Evolutionary conservation across 116 monocot species (phyloP), one percentile per base, ranked within the genome.

Genomic region (Posidonia oceanica): DNA sequence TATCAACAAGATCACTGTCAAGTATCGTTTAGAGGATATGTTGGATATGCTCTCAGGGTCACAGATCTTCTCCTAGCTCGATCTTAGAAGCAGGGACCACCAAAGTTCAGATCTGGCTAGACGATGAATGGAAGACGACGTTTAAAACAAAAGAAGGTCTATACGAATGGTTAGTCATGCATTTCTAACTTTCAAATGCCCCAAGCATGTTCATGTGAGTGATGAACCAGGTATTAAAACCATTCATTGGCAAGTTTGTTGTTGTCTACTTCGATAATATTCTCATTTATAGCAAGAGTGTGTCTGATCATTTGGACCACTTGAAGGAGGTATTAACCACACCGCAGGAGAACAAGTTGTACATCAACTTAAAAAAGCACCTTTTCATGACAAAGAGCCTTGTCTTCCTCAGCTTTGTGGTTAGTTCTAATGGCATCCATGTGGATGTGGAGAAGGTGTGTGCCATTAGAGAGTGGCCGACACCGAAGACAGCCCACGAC

Each of bases 261-360:
- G 68, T 69, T 36, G 68, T 69, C 3, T 69, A 54, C 3, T 69
- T 69, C 4, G 68, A 69, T 16, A 53, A 54, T 11, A 52, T 69
- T 7, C 15, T 69, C 0, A 39, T 69, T 39, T 69, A 53, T 16
- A 68, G 29, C 14, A 8, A 22, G 23, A 4, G 7, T 21, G 3
- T 0, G 5, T 3, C 0, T 5, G 66, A 66, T 12, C 66, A 66
- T 37, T 14, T 66, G 1, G 3, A 12, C 4, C 64, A 64, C 3
- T 39, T 41, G 13, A 4, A 14, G 14, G 15, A 5, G 14, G 17
- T 64, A 16, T 16, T 64, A 10, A 15, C 15, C 0, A 0, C 4
- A 3, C n/a, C 38, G 5, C 3, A 40, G 14, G 0, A 37, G 11
- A n/a, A 64, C 14, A 15, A 64, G 6, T 36, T 64, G 39, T 64